Evolutionary conservation across 2,329 filamentous ascomycete species (phyloP), one percentile per base, ranked within the genome.

Genomic region (Diaporthe helianthi): DNA sequence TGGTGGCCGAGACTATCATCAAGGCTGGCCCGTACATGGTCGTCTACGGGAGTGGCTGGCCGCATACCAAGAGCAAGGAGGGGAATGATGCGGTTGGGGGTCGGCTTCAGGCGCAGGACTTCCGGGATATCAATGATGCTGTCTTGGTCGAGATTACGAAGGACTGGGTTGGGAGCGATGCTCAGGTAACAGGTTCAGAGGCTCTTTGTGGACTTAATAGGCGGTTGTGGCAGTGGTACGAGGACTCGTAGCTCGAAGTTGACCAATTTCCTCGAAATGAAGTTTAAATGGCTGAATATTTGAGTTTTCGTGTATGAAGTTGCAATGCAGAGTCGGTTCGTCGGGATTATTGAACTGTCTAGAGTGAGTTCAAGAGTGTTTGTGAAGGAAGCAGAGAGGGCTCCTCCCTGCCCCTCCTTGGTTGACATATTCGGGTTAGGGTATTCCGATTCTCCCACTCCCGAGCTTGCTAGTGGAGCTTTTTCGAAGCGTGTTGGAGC

Each of bases 151-250:
- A 61, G 41, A 61, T 61, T 26, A 61, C 58, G 6, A 61, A 61
- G 58, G 58, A 33, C 1, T 49, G 58, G 58, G 58, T 41, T 33
- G 58, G 58, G n/a, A 61, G 58, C 29, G 58, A 61, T 24, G 58
- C 58, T 24, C 58, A 61, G 41, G n/a, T n/a, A n/a, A n/a, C n/a
- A n/a, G n/a, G 47, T 61, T 15, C 58, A 61, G 58, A 31, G 58
- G 41, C 44, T 63, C 0, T 63, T 63, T n/a, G 58, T 63, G 29
- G 58, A 63, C 29, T n/a, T n/a, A 63, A 63, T 13, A 49, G 58
- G n/a, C 58, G 58, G 5, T 44, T 63, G 10, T 63, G 58, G 58
- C 58, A 63, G 44, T 63, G 58, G 58, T 63, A 63, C 8, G 58
- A 63, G 15, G 58, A 63, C 29, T 63, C 58, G 2, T 63, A 49